Evolutionary conservation across 495 filamentous ascomycete genomes (phyloP), one percentile per base, ranked within the genome.

Genomic region (Articulospora tetracladia): DNA sequence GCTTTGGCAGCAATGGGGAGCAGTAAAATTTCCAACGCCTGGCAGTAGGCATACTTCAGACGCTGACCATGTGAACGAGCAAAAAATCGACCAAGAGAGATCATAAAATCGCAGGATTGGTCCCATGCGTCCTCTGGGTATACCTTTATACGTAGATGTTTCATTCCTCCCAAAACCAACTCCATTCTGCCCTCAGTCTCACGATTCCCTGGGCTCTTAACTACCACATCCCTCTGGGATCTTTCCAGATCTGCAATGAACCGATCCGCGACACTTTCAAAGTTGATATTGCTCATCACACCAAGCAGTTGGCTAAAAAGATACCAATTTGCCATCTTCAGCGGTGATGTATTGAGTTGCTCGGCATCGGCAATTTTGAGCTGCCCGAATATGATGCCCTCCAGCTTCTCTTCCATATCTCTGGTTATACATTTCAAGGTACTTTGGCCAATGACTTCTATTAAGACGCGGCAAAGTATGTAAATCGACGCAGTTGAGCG

Each of bases 341-440:
- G 80, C 4, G 90, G 84, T 1, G 91, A 96, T 12, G 81, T 79
- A 20, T 86, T 77, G 15, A 98, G 79, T 66, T 88, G 85, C 7
- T 96, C 91, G 0, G 88, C 85, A 48, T 98, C 92, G n/a, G 90
- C 87, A 19, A 83, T 86, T 68, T 90, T 92, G 19, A 98, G 75
- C 68, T 97, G 93, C 30, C 87, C 86, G 71, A 97, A 98, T 53
- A 98, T 95, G 50, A 98, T 96, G 48, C 87, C 89, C 71, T 98
- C 93, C 17, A 98, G 78, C 50, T 68, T 68, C 36, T 68, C 62
- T 52, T 91, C 90, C 87, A 96, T 93, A 55, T 95, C 91, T 1
- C 84, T 77, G 1, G 90, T 94, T 50, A 98, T 90, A 25, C 83
- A 85, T 25, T 86, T 82, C 36, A 97, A 74, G 17, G 82, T 93